Conservation (phyloP, 2,329 filamentous ascomycete genomes). For the Herpotrichia juniperi region DNA sequence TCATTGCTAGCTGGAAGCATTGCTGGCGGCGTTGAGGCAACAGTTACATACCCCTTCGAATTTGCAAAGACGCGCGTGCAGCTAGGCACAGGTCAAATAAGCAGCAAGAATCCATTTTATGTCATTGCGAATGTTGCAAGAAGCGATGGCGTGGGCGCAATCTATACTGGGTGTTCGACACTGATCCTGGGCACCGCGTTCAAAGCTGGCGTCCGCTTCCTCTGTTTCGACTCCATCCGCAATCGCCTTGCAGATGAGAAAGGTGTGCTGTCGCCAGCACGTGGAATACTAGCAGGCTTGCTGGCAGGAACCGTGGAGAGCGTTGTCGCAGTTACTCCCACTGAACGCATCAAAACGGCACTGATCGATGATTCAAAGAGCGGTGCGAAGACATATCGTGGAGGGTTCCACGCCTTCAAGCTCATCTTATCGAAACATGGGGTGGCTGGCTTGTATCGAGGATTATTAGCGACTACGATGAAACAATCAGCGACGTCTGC, state of each 20-base stretch:
- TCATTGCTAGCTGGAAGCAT: too few relatives aligned
- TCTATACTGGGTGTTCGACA: too few relatives aligned
- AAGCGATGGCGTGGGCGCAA: too few relatives aligned
- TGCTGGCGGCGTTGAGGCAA: too few relatives aligned
- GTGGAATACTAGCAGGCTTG: slow-evolving; percentile 33
- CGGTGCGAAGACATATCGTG: slow-evolving; percentile 24
- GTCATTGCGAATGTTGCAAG: too few relatives aligned
- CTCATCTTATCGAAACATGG: slow-evolving; percentile 48
- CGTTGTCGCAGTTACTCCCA: slow-evolving; percentile 37
- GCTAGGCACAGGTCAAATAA: too few relatives aligned
- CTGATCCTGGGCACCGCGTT: slow-evolving; percentile 32
- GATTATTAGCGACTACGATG: slow-evolving; percentile 53
- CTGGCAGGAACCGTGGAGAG: slow-evolving; percentile 34
- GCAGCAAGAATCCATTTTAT: too few relatives aligned
- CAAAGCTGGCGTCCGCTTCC: too few relatives aligned
- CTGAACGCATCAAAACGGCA: slow-evolving; percentile 38
- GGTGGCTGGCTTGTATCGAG: slow-evolving; percentile 52
- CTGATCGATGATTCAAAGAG: slow-evolving; percentile 39
- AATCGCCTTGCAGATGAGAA: too few relatives aligned
- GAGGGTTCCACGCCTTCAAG: slow-evolving; percentile 22
- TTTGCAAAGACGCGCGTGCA: too few relatives aligned
- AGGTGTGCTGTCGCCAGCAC: slow-evolving; percentile 28
- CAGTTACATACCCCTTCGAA: too few relatives aligned
- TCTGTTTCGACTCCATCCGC: too few relatives aligned
- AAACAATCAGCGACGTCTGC: slow-evolving; percentile 58